Percentiles rank a stretch among this genome's conserved stretches.
Conservation (phyloP, 129 eudicot genomes). For the Tagetes erecta region DNA sequence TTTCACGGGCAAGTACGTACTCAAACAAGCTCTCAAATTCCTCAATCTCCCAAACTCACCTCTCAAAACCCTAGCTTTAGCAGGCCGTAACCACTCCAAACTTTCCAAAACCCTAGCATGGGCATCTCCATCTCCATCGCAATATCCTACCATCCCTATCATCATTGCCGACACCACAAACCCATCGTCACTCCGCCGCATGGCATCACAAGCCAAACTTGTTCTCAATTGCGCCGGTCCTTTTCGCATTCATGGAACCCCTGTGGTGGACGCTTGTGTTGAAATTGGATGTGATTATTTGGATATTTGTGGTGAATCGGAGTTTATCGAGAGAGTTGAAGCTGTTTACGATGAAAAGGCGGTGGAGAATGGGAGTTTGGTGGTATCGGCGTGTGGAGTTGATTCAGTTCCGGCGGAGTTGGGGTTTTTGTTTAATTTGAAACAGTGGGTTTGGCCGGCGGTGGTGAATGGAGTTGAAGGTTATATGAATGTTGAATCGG, state of each 20-base stretch:
- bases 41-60: constrained; percentile 59
- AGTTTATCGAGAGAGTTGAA: constrained; percentile 94
- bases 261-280: constrained; percentile 77
- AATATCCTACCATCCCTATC: constrained; percentile 46
- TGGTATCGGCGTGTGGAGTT: constrained; percentile 90
- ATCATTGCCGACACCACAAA: constrained; percentile 63
- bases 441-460: constrained; percentile 61
- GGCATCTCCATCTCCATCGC: constrained; percentile 52
- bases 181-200: constrained; percentile 54
- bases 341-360: constrained; percentile 61
- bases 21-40: constrained; percentile 83
- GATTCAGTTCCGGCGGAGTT: constrained; percentile 90
- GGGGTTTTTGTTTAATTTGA: constrained; percentile 65
- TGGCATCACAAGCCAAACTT: constrained; percentile 60
- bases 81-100: constrained; percentile 65
- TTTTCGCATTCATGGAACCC: constrained; percentile 71
- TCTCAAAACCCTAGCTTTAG: constrained; percentile 67
- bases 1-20: constrained; percentile 88
- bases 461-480: constrained; percentile 73
- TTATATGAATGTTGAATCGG: constrained; percentile 77
- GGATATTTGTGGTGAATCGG: constrained; percentile 92
- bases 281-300: constrained; percentile 75
- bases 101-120: constrained; percentile 63
- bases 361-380: constrained; percentile 60
- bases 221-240: constrained; percentile 94